Evolutionary conservation across 139 green algal species (phyloP), one percentile per base, ranked within the genome.

Genomic region (Chlorella sp.): DNA sequence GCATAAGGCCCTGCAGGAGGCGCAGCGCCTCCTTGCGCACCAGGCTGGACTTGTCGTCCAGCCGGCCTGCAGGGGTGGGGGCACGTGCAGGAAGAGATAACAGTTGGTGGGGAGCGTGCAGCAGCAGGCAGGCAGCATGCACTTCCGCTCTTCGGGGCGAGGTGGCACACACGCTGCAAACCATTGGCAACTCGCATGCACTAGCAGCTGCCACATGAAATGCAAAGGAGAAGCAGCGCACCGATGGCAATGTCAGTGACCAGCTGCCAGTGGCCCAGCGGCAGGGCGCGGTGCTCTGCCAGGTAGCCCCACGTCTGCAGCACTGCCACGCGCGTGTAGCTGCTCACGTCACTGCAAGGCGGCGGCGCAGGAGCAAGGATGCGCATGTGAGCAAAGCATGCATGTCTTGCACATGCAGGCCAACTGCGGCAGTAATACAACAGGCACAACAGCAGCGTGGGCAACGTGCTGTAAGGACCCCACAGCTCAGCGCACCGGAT

Each of bases 11-110:
- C 30, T 67, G 74, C 75, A 98, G 86, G 67, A 98, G 89, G 78
- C 90, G 83, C 81, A 98, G 86, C 7, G 96, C 95, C 30, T 89
- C 91, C 74, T 94, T 95, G 44, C 94, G 86, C 68, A 98, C 94
- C 28, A 97, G 69, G 17, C 88, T 69, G 25, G 91, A 88, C 85
- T 96, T 97, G 87, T 98, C 96, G 80, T 96, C 87, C 74, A 98
- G 89, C n/a, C 96, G 91, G 3, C 91, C 91, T 90, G 85, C 78
- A 21, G 16, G n/a, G 32, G 32, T 11, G 6, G 21, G 32, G 34
- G 68, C 6, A 17, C 28, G 26, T 28, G n/a, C 11, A 26, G 38
- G 23, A 26, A 44, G 12, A 60, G 11, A 21, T 60, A 2, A 51
- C 1, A 25, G 2, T 41, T 11, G 32, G 65, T 3, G 6, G 6